A percentile compares a stretch with the other conserved stretches of the same genome.
These are phyloP conservation scores for Atalantia buxifolia DNA, from an alignment of 345 rosid species.

Conservation along the genomic window DNA sequence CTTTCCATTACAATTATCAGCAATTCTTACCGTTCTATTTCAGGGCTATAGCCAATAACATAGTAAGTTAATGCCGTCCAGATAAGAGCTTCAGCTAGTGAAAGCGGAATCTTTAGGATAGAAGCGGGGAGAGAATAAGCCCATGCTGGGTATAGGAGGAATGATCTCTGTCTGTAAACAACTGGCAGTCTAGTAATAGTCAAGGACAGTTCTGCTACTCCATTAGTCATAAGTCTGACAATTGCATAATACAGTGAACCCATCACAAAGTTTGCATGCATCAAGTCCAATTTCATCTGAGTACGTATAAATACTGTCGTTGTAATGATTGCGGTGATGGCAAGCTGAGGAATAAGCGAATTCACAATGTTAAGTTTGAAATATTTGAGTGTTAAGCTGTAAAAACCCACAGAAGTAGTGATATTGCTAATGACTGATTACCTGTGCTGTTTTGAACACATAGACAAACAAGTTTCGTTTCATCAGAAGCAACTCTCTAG, in stretches of 20 bases:
- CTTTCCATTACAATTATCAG: neutral
- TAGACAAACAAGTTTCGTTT: conserved; percentile 42
- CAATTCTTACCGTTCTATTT: conserved; percentile 29
- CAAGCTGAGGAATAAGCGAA: conserved; percentile 19
- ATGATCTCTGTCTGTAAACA: conserved; percentile 42
- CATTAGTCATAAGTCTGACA: conserved; percentile 38
- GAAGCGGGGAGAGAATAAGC: conserved; percentile 47
- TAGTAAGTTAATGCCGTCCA: conserved; percentile 51
- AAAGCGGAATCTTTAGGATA: conserved; percentile 41
- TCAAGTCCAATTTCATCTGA: conserved; percentile 23
- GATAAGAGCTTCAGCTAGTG: conserved; percentile 31
- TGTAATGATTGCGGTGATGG: conserved; percentile 27
- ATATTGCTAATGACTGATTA: neutral
- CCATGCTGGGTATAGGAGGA: conserved; percentile 48
- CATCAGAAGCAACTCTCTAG: conserved; percentile 47
- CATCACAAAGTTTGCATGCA: conserved; percentile 37
- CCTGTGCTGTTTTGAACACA: conserved; percentile 36
- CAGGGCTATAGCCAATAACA: conserved; percentile 49
- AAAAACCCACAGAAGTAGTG: neutral
- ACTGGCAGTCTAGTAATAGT: conserved; percentile 41
- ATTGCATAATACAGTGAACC: conserved; percentile 35
- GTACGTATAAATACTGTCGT: conserved; percentile 38
- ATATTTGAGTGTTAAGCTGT: neutral
- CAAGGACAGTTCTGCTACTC: conserved; percentile 43
- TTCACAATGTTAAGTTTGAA: conserved; percentile 1